Conservation (phyloP, 2,329 filamentous ascomycete species). For the Penicillium hesseltinei region DNA sequence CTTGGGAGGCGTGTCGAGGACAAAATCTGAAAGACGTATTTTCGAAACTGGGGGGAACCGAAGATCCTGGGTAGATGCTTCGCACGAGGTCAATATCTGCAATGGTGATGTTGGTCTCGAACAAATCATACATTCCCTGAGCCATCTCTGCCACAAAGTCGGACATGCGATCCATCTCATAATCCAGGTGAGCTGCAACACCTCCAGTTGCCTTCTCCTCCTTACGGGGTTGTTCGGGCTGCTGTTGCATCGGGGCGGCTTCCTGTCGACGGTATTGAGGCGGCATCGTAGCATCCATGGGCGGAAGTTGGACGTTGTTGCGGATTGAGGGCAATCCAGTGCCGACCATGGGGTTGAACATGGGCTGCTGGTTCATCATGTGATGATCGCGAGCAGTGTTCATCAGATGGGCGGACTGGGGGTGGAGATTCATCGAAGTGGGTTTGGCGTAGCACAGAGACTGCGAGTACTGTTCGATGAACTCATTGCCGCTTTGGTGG, state of each 20-base stretch:
- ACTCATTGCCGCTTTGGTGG: constrained; percentile 45
- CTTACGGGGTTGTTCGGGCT: constrained; percentile 46
- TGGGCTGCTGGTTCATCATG: constrained; percentile 33
- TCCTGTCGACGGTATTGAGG: constrained; percentile 45
- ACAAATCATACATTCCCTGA: constrained; percentile 65
- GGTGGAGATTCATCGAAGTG: constrained; percentile 35
- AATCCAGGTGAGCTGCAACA: constrained; percentile 90
- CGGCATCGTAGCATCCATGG: constrained; percentile 43
- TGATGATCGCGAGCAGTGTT: constrained; percentile 37
- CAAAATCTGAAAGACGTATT: constrained; percentile 87
- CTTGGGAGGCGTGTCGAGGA: constrained; percentile 86
- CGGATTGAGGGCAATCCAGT: constrained; percentile 42
- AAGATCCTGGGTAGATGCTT: constrained; percentile 62
- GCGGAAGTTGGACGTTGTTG: constrained; percentile 39
- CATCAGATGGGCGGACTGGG: constrained; percentile 30
- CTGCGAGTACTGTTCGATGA: constrained; percentile 48
- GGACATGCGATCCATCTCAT: constrained; percentile 94
- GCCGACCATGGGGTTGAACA: constrained; percentile 36
- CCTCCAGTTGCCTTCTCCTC: constrained; percentile 73
- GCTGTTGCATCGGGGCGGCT: constrained; percentile 32
- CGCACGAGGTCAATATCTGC: constrained; percentile 62
- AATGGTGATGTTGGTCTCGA: constrained; percentile 55
- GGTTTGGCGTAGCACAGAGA: constrained; percentile 42
- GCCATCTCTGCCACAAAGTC: constrained; percentile 93
- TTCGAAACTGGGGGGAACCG: constrained; percentile 74